Evolutionary conservation across 768 basidiomycete genomes (phyloP), one percentile per base, ranked within the genome.

Genomic region (Tricholomella constricta): DNA sequence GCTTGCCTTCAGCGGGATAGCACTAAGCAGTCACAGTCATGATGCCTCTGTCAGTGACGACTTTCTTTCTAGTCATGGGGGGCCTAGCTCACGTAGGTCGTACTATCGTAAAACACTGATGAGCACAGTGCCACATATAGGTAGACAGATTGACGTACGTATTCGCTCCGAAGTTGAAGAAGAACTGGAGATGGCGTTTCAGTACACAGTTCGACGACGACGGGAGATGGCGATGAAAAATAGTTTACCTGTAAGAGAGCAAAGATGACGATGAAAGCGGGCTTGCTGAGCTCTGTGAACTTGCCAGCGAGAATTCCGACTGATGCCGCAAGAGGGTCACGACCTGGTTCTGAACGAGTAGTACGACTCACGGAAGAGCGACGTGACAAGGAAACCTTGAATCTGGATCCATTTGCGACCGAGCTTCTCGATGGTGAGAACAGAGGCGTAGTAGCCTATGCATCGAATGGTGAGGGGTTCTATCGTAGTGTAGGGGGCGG

Each of bases 141-240:
- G 45, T 42, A 4, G 50, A 15, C 19, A 22, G 31, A 44, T 25
- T 27, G 17, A 69, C 81, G 57, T 62, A 84, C 78, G 82, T 72
- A 63, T 89, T 89, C 3, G 86, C 85, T 17, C 89, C 88, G 61
- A 89, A 91, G 72, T 90, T 89, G 77, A 89, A 89, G 77, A 89
- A 88, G 74, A 88, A 88, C 75, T 84, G 55, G 0, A 41, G 17
- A 29, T 62, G 36, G 23, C 17, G 12, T n/a, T n/a, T n/a, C n/a
- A n/a, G n/a, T n/a, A n/a, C n/a, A n/a, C n/a, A n/a, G n/a, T n/a
- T n/a, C n/a, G n/a, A n/a, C n/a, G n/a, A n/a, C n/a, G n/a, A n/a
- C n/a, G n/a, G n/a, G n/a, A 14, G 29, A 3, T 0, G 48, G 11
- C 27, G 20, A 11, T n/a, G 25, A 36, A 26, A n/a, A n/a, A n/a